These are phyloP conservation scores for Pseudocercospora fijiensis DNA, from an alignment of 2,329 filamentous ascomycete genomes.

Conservation along the genomic window DNA sequence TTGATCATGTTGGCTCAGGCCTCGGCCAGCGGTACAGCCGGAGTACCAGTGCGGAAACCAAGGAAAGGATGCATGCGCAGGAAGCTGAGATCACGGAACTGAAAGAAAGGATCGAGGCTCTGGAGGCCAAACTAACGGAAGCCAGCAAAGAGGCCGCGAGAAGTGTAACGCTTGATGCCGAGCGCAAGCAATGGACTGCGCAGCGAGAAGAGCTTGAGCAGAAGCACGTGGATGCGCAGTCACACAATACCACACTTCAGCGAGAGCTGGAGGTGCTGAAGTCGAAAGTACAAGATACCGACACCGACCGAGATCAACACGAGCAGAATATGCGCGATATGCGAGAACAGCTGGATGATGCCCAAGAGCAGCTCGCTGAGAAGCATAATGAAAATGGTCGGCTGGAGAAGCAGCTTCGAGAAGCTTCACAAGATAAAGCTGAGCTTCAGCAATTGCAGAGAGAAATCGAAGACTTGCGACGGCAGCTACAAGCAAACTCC, in stretches of 20 bases:
- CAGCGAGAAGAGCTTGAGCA: slow-evolving; percentile 66
- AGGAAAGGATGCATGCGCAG: slow-evolving; percentile 71
- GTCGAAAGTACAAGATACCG: slow-evolving; percentile 38
- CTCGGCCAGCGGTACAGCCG: slow-evolving; percentile 22
- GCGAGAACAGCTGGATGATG: slow-evolving; percentile 23
- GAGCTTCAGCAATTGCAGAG: slow-evolving; percentile 33
- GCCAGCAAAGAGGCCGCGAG: slow-evolving; percentile 58
- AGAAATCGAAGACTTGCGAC: slow-evolving; percentile 23
- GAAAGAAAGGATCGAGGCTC: slow-evolving; percentile 67
- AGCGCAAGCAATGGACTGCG: slow-evolving; percentile 32
- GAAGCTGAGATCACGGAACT: slow-evolving; percentile 74
- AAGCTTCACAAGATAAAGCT: slow-evolving; percentile 41
- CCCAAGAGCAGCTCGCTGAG: slow-evolving; percentile 43
- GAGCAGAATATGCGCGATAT: slow-evolving; percentile 27
- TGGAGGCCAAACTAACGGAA: slow-evolving; percentile 67
- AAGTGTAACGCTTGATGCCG: slow-evolving; percentile 19
- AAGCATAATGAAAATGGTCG: slow-evolving; percentile 52
- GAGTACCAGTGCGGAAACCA: slow-evolving; percentile 55
- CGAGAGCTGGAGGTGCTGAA: slow-evolving; percentile 74
- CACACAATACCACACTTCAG: slow-evolving; percentile 74
- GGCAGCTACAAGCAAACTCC: slow-evolving; percentile 19
- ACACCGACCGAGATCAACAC: slow-evolving; percentile 29
- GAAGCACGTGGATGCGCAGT: slow-evolving; percentile 49
- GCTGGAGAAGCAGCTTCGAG: slow-evolving; percentile 42
- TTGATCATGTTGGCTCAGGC: slow-evolving; percentile 28